Conservation (phyloP, 305 asterid species). For the Solanum hybrid region DNA sequence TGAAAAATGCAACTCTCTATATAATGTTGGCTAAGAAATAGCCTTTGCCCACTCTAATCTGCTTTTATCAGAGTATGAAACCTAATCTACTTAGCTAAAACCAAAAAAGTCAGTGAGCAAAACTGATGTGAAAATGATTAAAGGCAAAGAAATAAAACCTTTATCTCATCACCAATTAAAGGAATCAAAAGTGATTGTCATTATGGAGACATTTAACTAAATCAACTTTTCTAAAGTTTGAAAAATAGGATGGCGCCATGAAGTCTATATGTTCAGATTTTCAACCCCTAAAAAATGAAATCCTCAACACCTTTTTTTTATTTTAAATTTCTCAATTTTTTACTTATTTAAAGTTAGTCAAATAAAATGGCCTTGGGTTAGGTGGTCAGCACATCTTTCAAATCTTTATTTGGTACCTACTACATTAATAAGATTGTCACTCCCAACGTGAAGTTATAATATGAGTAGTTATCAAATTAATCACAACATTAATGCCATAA, state of each 20-base stretch:
- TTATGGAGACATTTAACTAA: background rate
- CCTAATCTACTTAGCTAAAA: background rate
- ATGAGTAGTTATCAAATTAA: background rate
- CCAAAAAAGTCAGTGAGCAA: background rate
- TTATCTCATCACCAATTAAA: conserved; percentile 1
- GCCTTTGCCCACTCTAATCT: background rate
- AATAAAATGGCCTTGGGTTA: conserved; percentile 20
- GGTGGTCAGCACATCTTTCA: conserved; percentile 38
- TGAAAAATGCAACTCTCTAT: background rate
- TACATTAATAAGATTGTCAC: conserved; percentile 6
- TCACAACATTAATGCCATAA: background rate
- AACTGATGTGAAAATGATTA: background rate
- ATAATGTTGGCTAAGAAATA: background rate
- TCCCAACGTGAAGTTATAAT: background rate
- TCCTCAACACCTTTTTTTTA: background rate
- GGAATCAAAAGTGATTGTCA: background rate
- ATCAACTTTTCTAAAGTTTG: conserved; percentile 23
- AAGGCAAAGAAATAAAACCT: conserved; percentile 1
- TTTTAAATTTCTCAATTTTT: background rate
- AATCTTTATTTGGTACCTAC: conserved; percentile 17
- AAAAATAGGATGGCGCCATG: conserved; percentile 9
- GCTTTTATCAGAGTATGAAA: background rate
- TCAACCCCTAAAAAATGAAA: background rate
- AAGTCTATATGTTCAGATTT: background rate
- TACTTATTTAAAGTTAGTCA: conserved; percentile 10